Conservation (phyloP, 768 basidiomycete species). For the Lentinula sp. region DNA sequence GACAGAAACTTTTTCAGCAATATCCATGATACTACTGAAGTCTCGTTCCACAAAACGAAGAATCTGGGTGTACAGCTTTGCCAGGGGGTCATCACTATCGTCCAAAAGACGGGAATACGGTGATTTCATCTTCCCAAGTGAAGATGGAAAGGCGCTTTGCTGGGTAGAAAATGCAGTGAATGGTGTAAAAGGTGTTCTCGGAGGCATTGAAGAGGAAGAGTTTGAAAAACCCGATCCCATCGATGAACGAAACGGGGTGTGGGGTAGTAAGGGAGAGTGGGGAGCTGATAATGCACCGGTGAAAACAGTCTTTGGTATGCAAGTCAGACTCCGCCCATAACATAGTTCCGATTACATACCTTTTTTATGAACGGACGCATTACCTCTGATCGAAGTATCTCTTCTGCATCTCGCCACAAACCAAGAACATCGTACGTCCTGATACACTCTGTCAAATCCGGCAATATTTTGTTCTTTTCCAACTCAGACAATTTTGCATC, state of each 20-base stretch:
- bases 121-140: constrained; percentile 21
- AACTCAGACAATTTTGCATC: constrained; percentile 49
- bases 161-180: constrained; percentile 41
- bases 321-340: neutral
- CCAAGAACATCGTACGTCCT: constrained; percentile 74
- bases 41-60: constrained; percentile 78
- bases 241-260: constrained; percentile 57
- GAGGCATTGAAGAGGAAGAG: constrained; percentile 45
- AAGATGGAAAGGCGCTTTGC: constrained; percentile 27
- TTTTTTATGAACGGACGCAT: constrained; percentile 74
- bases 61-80: constrained; percentile 74
- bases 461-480: constrained; percentile 55
- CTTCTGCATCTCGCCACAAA: constrained; percentile 85
- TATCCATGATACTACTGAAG: constrained; percentile 66
- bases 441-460: constrained; percentile 75
- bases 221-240: constrained; percentile 36
- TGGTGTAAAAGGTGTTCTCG: constrained; percentile 49
- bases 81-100: constrained; percentile 61
- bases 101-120: constrained; percentile 53
- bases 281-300: constrained; percentile 61
- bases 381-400: constrained; percentile 69
- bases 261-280: constrained; percentile 71
- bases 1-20: constrained; percentile 61
- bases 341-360: constrained; percentile 27
- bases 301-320: constrained; percentile 57